Base-by-base conservation (phyloP, 2,329 filamentous ascomycete species). In the Xylaria digitata region DNA sequence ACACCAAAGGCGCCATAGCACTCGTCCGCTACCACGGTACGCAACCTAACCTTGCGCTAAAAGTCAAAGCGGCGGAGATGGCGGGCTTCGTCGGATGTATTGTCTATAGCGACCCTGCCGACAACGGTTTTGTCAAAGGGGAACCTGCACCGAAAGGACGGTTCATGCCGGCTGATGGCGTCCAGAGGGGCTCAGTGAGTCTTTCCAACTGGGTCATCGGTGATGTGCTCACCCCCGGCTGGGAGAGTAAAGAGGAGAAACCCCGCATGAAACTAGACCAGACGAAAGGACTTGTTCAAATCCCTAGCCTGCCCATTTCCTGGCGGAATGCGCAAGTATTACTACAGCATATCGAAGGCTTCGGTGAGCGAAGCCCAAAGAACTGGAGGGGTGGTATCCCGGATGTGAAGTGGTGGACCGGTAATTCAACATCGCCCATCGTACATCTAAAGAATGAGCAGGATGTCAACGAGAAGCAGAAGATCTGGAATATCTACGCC, bases 401-500 rank as follows among this genome's bases (percentile, higher is more conserved):
- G 0, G 88, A 92, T 40, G 83, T 96, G 3, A 87, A 92, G 74
- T 97, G 93, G 91, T 97, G 91, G 89, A 92, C 93, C 3, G 96
- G 96, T 37, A 88, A 94, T 75, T 78, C 82, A 3, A 87, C 86
- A 0, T 93, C 92, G 2, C 94, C 94, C 0, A 84, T 89, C 26
- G 92, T 99, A 55, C 90, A 91, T 58, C 84, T 99, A 26, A 88
- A 90, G 79, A 98, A 98, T 78, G 82, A 93, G 66, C 94, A 97
- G 77, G 94, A 97, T 72, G 94, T 97, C 76, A 86, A 89, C 13
- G 87, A 91, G 65, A 85, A 91, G 76, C 93, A 97, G 78, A 88
- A 90, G 6, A 96, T 99, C 68, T 97, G 93, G 87, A 99, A 99
- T 75, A 89, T 98, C 0, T 89, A 97, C 74, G 94, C 92, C 37